These are phyloP conservation scores for Backusella mclennaniae DNA, from an alignment of 192 early-diverging fungal genomes.

Conservation along the genomic window DNA sequence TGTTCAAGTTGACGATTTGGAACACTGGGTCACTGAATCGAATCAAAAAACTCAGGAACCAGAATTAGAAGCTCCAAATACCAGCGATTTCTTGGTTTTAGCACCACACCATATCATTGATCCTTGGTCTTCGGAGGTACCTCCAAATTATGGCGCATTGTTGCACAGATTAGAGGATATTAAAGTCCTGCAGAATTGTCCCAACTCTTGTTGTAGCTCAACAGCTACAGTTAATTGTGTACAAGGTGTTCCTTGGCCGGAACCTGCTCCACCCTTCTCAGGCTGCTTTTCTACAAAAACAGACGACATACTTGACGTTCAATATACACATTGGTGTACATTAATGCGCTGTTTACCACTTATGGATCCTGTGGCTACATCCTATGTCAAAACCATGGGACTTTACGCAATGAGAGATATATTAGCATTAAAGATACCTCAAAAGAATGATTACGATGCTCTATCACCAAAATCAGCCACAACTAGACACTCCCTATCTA, in stretches of 20 bases:
- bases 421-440: background rate
- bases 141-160: conserved; percentile 6
- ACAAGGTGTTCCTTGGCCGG: conserved; percentile 13
- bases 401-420: conserved; percentile 20
- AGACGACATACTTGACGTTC: background rate
- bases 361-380: conserved; percentile 9
- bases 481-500: background rate
- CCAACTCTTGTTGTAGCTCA: background rate
- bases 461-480: background rate
- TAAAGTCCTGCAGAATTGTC: background rate
- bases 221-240: background rate
- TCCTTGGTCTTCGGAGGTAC: conserved; percentile 11
- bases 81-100: background rate
- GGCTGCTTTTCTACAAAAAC: background rate
- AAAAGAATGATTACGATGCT: background rate
- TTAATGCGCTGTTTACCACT: conserved; percentile 19
- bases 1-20: conserved; percentile 11
- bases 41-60: conserved; percentile 4
- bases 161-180: conserved; percentile 6
- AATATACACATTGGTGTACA: conserved; percentile 24
- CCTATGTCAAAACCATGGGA: conserved; percentile 7
- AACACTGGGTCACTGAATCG: conserved; percentile 3
- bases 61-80: background rate
- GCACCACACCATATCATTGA: background rate
- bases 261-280: background rate